Base-by-base conservation (phyloP, 1,284 basidiomycete species). In the Mycena sp. region DNA sequence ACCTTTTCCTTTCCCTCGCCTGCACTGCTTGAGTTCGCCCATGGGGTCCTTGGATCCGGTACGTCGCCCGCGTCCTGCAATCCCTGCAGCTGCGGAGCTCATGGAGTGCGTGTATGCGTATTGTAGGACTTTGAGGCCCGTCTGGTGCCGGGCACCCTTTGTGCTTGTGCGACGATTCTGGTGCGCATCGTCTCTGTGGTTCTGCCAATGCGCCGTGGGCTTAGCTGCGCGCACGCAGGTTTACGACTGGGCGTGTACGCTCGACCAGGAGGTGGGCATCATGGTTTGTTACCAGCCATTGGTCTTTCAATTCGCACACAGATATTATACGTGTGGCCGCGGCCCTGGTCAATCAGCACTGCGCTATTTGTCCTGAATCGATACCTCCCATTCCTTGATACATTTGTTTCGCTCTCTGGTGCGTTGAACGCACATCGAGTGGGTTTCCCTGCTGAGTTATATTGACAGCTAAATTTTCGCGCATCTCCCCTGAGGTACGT, bases 301-400 rank as follows among this genome's bases (percentile, higher is more conserved):
- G 12, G n/a, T n/a, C 25, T 7, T 32, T 56, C 17, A 43, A 48
- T 21, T 53, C 40, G 6, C 45, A 53, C 38, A 23, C 59, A 81
- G 80, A 67, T 82, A 30, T 70, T 74, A 35, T 76, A 77, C 58
- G 76, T 80, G 28, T 82, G 80, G 80, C 72, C 69, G 25, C 66
- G 69, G 28, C 73, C 76, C 10, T 74, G 77, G 70, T 71, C 75
- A 2, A 63, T 77, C 23, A 76, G 78, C 37, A 77, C 77, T 10
- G 41, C 76, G 14, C 69, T 81, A 16, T 81, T 80, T 68, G 67
- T 79, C 32, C 58, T 79, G 19, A 82, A 82, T 64, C 77, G 80
- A 46, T 81, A 82, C 64, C 69, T 78, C 41, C 80, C 80, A 2
- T 81, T 81, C 64, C 63, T 81, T 25, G 80, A 81, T 62, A 79